Base-by-base conservation (phyloP, 345 rosid species). In the Gynandropsis gynandra region DNA sequence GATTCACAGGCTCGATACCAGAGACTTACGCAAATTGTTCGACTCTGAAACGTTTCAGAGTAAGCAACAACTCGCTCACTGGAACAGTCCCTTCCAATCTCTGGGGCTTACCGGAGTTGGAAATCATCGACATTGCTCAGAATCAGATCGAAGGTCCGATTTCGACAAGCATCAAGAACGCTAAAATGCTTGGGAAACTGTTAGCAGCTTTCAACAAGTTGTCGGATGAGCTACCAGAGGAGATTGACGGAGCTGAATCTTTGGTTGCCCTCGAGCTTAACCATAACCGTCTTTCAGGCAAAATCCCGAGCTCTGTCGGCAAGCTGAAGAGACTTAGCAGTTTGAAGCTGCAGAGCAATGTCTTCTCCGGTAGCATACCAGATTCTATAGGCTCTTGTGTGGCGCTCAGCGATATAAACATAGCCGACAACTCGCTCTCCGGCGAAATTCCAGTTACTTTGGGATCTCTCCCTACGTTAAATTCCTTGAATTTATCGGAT, bases 61-160 rank as follows among this genome's bases (percentile, higher is more conserved):
- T 90, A 13, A 75, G 70, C 43, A 58, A 73, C 3, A 90, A 90
- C 66, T 73, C 68, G 0, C 82, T 90, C 1, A 56, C 85, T 0
- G 98, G 98, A 13, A 58, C 54, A 0, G 77, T 90, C 40, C 98
- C 98, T 0, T 42, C 80, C 0, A 87, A 95, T 10, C 74, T 90
- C 17, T 87, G 96, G 95, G 95, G 96, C 1, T 70, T 90, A 54
- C 95, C 98, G 0, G 7, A 52, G 10, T 62, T 78, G 29, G 66
- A 66, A 40, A 82, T 87, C 14, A 76, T 90, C 35, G 98, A 90
- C 64, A 29, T 87, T 44, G 63, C 71, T 1, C 39, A 38, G 53
- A 90, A 90, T 47, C 70, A 68, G 34, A 35, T 90, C 48, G 66
- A 79, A 54, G 96, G 98, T 36, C 48, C 75, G 0, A 68, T 90